phyloP scores from a whole-genome alignment of 2,329 filamentous ascomycete genomes.

The Geoglossum cookeanum region DNA sequence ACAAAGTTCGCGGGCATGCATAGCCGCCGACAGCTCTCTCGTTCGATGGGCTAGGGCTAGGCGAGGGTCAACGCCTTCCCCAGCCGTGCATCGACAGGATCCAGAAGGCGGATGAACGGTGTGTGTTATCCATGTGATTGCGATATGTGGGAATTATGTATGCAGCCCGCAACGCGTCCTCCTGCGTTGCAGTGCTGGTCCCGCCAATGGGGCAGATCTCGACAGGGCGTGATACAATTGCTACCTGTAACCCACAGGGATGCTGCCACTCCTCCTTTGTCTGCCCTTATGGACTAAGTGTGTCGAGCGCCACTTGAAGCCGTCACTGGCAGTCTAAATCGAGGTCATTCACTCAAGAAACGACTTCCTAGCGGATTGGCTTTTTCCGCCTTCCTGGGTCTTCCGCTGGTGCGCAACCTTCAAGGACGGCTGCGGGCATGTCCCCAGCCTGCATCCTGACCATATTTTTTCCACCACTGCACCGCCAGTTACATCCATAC shows the following conservation, averaged over 20 bases:
- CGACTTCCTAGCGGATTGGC: background rate
- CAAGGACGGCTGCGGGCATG: background rate
- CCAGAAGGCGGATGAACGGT: background rate
- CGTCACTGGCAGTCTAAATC: background rate
- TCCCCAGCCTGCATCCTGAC: background rate
- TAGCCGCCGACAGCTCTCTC: background rate
- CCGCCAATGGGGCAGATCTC: background rate
- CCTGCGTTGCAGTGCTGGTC: background rate
- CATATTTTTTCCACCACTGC: background rate
- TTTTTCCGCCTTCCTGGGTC: background rate
- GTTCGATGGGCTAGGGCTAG: background rate
- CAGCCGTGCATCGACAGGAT: background rate
- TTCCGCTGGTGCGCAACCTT: background rate
- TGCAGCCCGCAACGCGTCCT: background rate
- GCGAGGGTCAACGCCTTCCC: background rate
- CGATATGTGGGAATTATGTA: background rate
- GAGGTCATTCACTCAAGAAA: constrained; percentile 1
- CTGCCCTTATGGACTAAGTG: background rate
- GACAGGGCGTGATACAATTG: background rate
- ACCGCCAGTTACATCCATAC: background rate
- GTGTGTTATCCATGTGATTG: background rate
- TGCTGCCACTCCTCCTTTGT: background rate
- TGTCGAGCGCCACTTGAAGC: background rate
- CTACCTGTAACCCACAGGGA: background rate
- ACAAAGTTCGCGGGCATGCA: background rate